These are phyloP conservation scores for Lachancea fermentati DNA, from an alignment of 805 yeast genomes.

Conservation along the genomic window DNA sequence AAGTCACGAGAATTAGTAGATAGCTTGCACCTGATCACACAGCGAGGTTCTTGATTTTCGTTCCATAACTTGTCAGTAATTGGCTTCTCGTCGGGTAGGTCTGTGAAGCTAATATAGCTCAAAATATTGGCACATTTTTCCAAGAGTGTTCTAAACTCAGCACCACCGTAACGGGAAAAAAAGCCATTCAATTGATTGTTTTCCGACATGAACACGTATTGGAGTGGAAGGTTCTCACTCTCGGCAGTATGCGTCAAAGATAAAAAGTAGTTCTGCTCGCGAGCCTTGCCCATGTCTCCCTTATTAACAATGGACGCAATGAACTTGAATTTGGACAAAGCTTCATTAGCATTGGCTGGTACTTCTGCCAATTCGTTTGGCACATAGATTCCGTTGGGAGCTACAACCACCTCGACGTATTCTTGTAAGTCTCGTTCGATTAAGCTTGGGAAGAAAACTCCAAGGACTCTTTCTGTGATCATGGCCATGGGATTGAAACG, in stretches of 20 bases:
- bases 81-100: conserved; percentile 75
- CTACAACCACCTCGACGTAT: conserved; percentile 50
- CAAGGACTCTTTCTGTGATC: conserved; percentile 55
- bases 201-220: conserved; percentile 87
- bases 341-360: conserved; percentile 32
- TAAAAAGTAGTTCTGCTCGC: conserved; percentile 73
- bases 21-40: conserved; percentile 49
- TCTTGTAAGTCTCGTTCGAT: conserved; percentile 52
- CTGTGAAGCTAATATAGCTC: conserved; percentile 74
- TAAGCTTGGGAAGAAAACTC: conserved; percentile 51
- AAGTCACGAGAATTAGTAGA: conserved; percentile 47
- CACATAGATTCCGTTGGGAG: conserved; percentile 37
- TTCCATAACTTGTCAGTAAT: conserved; percentile 47
- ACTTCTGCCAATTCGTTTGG: conserved; percentile 22
- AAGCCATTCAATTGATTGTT: conserved; percentile 71
- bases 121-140: conserved; percentile 42
- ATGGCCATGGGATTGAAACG: conserved; percentile 75
- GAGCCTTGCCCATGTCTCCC: conserved; percentile 66
- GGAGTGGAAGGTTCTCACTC: conserved; percentile 59
- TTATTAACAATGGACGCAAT: conserved; percentile 83
- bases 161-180: conserved; percentile 40
- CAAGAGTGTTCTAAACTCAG: conserved; percentile 42
- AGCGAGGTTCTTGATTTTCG: conserved; percentile 42
- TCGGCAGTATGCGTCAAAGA: conserved; percentile 81
- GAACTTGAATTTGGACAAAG: conserved; percentile 43